These are phyloP conservation scores for Flaveria robusta DNA, from an alignment of 129 eudicot genomes.

Conservation along the genomic window DNA sequence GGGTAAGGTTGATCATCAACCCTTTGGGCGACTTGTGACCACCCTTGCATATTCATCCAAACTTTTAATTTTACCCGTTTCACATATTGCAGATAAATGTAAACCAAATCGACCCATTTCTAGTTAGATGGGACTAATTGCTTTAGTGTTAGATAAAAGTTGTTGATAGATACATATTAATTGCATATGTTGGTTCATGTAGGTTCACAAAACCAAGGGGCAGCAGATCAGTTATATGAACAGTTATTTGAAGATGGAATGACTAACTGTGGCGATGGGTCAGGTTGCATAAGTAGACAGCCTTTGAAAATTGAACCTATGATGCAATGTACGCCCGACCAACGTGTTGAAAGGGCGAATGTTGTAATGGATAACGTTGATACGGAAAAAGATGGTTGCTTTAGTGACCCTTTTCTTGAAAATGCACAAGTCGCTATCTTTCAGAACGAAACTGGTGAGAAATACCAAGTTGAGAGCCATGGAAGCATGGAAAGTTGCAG, in stretches of 20 bases:
- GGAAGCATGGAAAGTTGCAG: slow-evolving; percentile 62
- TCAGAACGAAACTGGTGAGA: slow-evolving; percentile 15
- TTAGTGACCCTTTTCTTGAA: slow-evolving; percentile 18
- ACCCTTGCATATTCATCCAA: too few species aligned
- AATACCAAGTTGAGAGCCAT: slow-evolving; percentile 48
- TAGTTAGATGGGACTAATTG: neutral
- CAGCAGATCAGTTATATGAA: slow-evolving; percentile 4
- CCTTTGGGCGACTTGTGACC: too few species aligned
- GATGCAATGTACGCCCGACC: slow-evolving; percentile 11
- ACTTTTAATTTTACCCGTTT: too few species aligned
- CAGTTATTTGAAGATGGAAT: slow-evolving; percentile 22
- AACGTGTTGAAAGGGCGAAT: slow-evolving; percentile 20
- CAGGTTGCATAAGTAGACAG: slow-evolving; percentile 24
- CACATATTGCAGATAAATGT: neutral
- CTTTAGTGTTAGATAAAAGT: too few species aligned
- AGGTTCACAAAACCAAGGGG: slow-evolving; percentile 37
- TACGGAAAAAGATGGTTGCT: neutral
- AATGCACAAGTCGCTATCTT: slow-evolving; percentile 24
- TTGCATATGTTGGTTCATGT: slow-evolving; percentile 29
- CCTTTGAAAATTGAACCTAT: slow-evolving; percentile 19
- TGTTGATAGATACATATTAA: too few species aligned
- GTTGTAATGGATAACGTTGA: slow-evolving; percentile 13
- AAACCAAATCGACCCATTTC: neutral
- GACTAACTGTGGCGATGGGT: slow-evolving; percentile 11
- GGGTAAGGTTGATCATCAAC: too few species aligned